Evolutionary conservation across 75 land plant species (phyloP).

Genomic region (Picea sitchensis): DNA sequence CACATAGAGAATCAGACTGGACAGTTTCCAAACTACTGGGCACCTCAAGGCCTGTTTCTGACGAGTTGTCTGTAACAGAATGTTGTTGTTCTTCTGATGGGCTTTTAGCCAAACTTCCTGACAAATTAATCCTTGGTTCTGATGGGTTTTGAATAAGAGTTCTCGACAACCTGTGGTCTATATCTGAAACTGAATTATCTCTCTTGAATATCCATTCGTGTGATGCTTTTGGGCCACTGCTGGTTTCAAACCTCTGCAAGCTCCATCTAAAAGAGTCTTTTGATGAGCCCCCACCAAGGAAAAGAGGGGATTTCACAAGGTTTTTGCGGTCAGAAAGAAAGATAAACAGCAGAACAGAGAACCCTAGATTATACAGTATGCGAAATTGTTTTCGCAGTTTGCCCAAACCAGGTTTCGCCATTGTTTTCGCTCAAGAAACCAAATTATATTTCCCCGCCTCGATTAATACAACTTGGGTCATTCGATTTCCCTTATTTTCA

Average conservation of each 20-base stretch:
- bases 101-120: neutral
- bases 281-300: no score
- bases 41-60: neutral
- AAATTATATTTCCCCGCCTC: no score
- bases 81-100: neutral
- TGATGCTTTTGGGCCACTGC: neutral
- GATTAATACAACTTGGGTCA: no score
- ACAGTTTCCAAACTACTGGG: neutral
- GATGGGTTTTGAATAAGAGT: neutral
- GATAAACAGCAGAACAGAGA: conserved; percentile 1
- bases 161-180: neutral
- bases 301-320: neutral
- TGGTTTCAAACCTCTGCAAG: no score
- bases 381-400: neutral
- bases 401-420: neutral
- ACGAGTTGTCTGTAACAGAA: neutral
- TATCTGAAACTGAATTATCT: neutral
- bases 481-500: no score
- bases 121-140: neutral
- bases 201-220: neutral
- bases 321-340: neutral
- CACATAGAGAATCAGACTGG: conserved; percentile 28
- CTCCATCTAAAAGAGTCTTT: no score
- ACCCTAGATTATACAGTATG: conserved; percentile 5
- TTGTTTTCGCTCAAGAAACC: neutral